phyloP scores from a whole-genome alignment of 2,329 filamentous ascomycete genomes.

The Thermomyces lanuginosus region DNA sequence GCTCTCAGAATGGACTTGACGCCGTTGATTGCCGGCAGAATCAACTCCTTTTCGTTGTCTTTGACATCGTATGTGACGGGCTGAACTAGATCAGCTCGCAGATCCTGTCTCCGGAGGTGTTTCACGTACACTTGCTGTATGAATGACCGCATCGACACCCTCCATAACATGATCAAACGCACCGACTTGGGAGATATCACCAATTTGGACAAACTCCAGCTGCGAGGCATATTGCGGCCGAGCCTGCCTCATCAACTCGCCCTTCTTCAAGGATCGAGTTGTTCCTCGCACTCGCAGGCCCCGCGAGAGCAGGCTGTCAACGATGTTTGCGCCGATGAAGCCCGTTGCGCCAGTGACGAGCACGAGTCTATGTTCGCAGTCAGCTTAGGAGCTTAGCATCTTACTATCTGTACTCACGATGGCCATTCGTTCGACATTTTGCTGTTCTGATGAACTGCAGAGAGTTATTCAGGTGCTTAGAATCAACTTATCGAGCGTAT shows the following conservation, averaged over 20 bases:
- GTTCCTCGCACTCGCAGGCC: constrained; percentile 8
- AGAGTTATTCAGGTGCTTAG: no score
- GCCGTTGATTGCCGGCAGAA: constrained; percentile 6
- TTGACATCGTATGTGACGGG: constrained; percentile 3
- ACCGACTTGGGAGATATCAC: constrained; percentile 3
- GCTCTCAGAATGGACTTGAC: constrained; percentile 5
- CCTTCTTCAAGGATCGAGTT: constrained; percentile 7
- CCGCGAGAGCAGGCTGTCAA: constrained; percentile 8
- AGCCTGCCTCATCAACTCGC: constrained; percentile 4
- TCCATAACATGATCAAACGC: constrained; percentile 3
- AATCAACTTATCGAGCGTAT: no score
- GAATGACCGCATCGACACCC: constrained; percentile 5
- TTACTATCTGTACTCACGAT: no score
- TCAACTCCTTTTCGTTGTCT: constrained; percentile 7
- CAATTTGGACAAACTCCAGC: constrained; percentile 6
- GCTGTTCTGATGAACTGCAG: no score
- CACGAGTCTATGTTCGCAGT: no score
- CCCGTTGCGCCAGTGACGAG: constrained; percentile 15
- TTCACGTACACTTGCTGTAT: constrained; percentile 5
- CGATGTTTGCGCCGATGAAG: constrained; percentile 14
- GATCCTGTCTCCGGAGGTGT: not conserved
- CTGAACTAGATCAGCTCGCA: not conserved
- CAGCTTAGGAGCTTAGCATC: no score
- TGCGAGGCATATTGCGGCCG: constrained; percentile 4
- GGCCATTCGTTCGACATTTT: no score